These are phyloP conservation scores for Colletotrichum simmondsii DNA, from an alignment of 2,329 filamentous ascomycete species.

Conservation along the genomic window DNA sequence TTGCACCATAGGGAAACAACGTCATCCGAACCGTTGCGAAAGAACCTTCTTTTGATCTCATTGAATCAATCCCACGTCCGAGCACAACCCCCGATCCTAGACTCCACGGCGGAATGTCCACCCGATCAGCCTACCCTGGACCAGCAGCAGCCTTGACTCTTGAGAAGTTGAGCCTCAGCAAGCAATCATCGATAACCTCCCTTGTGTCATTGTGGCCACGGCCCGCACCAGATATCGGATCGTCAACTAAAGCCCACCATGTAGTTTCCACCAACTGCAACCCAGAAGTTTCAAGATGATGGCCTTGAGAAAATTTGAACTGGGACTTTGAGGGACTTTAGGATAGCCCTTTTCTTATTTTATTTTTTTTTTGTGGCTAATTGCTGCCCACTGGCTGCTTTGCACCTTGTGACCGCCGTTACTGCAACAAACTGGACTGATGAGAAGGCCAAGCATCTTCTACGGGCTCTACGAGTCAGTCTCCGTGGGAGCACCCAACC, in stretches of 20 bases:
- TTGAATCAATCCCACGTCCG: background rate
- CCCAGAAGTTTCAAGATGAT: slow-evolving; percentile 25
- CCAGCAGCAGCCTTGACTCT: background rate
- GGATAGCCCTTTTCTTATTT: background rate
- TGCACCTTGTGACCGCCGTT: background rate
- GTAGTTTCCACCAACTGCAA: slow-evolving; percentile 23
- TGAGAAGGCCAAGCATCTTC: slow-evolving; percentile 10
- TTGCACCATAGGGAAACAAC: slow-evolving; percentile 18
- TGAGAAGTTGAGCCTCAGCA: background rate
- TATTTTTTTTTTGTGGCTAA: background rate
- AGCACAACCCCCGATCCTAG: background rate
- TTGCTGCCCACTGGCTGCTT: background rate
- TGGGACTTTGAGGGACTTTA: background rate
- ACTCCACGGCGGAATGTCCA: background rate
- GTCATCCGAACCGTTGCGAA: slow-evolving; percentile 22
- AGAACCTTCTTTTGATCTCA: slow-evolving; percentile 3
- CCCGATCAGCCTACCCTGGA: background rate
- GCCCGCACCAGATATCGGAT: slow-evolving; percentile 5
- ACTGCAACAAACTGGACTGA: background rate
- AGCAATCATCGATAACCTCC: background rate
- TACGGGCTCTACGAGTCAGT: slow-evolving; percentile 16
- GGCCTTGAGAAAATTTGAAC: slow-evolving; percentile 9
- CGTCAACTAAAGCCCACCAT: background rate
- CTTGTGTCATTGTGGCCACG: background rate
- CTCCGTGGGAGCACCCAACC: slow-evolving; percentile 16